A percentile compares a stretch with the other conserved stretches of the same genome.
These are phyloP conservation scores for Cutaneotrichosporon cutaneum DNA, from an alignment of 1,284 basidiomycete genomes.

Conservation along the genomic window DNA sequence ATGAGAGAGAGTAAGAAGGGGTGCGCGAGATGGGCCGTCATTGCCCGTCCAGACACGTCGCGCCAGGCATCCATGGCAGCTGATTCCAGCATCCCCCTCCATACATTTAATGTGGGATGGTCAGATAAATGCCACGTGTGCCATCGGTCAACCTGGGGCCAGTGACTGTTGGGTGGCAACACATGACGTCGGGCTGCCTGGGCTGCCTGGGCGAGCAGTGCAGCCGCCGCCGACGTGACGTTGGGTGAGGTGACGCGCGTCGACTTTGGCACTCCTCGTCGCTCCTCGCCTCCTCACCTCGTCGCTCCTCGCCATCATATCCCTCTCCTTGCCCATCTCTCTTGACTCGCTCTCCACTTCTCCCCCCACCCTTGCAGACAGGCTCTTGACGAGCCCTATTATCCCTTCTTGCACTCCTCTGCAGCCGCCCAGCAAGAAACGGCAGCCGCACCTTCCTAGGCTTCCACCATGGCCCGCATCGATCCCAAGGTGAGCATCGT, in stretches of 20 bases:
- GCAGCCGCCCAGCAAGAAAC: not conserved
- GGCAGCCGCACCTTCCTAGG: not conserved
- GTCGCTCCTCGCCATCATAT: not conserved
- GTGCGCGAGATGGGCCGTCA: not conserved
- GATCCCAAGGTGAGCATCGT: not conserved
- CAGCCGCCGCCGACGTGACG: too few relatives aligned
- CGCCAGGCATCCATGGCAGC: not conserved
- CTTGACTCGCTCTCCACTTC: not conserved
- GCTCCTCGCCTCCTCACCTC: too few relatives aligned
- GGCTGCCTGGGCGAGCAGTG: not conserved
- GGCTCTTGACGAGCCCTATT: not conserved
- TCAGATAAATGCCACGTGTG: slow-evolving; percentile 3
- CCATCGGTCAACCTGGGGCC: too few relatives aligned
- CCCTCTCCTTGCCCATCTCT: not conserved
- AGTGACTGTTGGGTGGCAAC: not conserved
- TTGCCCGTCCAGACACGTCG: slow-evolving; percentile 14
- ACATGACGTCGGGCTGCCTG: not conserved
- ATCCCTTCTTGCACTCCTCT: not conserved
- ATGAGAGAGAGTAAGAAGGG: not conserved
- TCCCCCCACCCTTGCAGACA: not conserved
- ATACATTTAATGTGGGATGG: slow-evolving; percentile 9
- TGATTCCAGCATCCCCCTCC: not conserved
- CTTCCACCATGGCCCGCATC: slow-evolving; percentile 4
- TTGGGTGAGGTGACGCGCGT: not conserved
- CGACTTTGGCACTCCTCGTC: not conserved